Evolutionary conservation across 2,329 filamentous ascomycete genomes (phyloP), one percentile per base, ranked within the genome.

Genomic region (Sarocladium brachiariae): DNA sequence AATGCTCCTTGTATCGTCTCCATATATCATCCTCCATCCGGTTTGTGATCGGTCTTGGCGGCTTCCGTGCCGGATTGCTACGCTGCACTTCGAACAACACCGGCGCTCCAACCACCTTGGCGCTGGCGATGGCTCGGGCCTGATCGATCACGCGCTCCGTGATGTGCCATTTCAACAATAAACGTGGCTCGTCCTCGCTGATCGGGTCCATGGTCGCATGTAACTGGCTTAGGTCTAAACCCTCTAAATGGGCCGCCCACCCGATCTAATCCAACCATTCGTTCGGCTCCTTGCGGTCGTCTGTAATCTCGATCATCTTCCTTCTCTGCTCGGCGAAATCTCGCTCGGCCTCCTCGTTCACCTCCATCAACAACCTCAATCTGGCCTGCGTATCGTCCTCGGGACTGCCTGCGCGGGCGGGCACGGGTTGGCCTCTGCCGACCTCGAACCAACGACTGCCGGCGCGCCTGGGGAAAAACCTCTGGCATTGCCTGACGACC

Each of bases 1-100:
- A 48, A 30, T 27, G n/a, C 45, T 48, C 45, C 16, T 48, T 48
- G 31, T 48, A 48, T 31, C 30, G 27, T 31, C 30, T 48, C 24
- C 30, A 48, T 48, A 31, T 48, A 18, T 48, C 14, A 19, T 24
- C 11, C 31, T 48, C 27, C n/a, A 48, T 48, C 45, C 30, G 30
- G 23, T 27, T 48, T 48, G 19, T 48, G 19, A 38, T 38, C 16
- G 19, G 35, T n/a, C 19, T 16, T n/a, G 14, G 19, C 19, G 19
- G 35, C n/a, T 38, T 38, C 8, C 35, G 19, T 6, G 35, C 35
- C 16, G 35, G 14, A n/a, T 38, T 38, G 16, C 35, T 38, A n/a
- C 35, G 35, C 35, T 38, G 27, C 7, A 43, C 38, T 18, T 43
- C 23, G 18, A 43, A 43, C n/a, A 43, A 43, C 19, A 43, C 18